phyloP scores from a whole-genome alignment of 768 basidiomycete species.

The Cystobasidiopsis lactophilus region DNA sequence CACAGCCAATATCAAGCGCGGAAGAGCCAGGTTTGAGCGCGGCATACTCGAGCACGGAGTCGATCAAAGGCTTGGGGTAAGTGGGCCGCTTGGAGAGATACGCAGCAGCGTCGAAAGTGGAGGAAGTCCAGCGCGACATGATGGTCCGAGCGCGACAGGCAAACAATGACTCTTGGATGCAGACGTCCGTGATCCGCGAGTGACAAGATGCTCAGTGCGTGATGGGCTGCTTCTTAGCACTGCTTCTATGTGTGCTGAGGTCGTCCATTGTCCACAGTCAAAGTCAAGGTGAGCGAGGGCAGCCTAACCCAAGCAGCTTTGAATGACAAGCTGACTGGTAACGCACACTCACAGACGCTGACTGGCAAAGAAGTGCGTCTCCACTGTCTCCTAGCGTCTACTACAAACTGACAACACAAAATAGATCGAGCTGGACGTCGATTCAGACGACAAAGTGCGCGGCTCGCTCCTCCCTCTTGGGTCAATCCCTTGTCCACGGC shows the following conservation, averaged over 20 bases:
- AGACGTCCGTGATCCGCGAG: neutral
- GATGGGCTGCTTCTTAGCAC: no score
- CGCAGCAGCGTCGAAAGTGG: no score
- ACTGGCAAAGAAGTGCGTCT: conserved; percentile 76
- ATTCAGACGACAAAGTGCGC: conserved; percentile 59
- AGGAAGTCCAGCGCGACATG: no score
- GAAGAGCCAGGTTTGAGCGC: no score
- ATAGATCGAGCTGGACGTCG: conserved; percentile 87
- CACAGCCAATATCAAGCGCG: no score
- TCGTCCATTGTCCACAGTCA: conserved; percentile 26
- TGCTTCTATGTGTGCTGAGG: neutral
- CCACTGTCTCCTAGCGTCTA: neutral
- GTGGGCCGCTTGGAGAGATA: no score
- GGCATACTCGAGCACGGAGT: no score
- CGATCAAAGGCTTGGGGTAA: no score
- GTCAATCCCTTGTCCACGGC: neutral
- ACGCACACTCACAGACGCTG: conserved; percentile 40
- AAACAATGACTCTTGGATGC: neutral
- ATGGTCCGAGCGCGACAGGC: neutral
- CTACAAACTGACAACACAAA: neutral
- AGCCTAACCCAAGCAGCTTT: neutral
- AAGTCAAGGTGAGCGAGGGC: conserved; percentile 47
- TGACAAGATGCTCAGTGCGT: no score
- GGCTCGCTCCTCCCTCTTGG: neutral
- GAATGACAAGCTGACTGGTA: neutral